Conservation (phyloP, 768 basidiomycete genomes). For the Porpolomopsis calyptriformis region DNA sequence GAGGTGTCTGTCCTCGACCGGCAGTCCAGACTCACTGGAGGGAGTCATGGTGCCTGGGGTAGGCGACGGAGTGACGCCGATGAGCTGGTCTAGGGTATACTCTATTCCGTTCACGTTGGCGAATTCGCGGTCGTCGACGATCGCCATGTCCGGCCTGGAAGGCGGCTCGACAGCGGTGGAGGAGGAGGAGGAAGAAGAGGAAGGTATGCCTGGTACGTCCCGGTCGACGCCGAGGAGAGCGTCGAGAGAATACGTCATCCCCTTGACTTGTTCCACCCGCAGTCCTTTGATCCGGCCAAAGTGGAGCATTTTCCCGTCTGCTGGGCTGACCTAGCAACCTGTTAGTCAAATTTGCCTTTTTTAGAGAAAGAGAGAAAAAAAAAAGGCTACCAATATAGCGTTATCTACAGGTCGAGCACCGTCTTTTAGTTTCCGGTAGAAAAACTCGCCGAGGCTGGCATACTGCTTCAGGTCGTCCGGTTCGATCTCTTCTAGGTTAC, state of each 20-base stretch:
- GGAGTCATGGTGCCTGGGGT: constrained; percentile 16
- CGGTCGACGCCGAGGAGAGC: constrained; percentile 77
- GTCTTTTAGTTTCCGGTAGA: constrained; percentile 77
- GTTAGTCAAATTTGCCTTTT: not conserved
- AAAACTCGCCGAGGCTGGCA: constrained; percentile 86
- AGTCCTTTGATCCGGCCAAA: constrained; percentile 74
- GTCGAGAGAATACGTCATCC: constrained; percentile 92
- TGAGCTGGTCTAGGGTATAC: constrained; percentile 84
- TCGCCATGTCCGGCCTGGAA: constrained; percentile 44
- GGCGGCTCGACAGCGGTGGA: constrained; percentile 28
- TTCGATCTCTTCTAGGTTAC: constrained; percentile 88
- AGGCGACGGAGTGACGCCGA: constrained; percentile 42
- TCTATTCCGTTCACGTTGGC: constrained; percentile 96
- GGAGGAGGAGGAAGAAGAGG: constrained; percentile 32
- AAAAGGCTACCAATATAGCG: constrained; percentile 50
- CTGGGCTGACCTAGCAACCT: constrained; percentile 67
- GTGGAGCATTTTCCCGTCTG: constrained; percentile 87
- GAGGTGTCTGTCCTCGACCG: constrained; percentile 1
- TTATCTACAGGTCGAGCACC: constrained; percentile 75
- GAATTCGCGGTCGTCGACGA: constrained; percentile 81
- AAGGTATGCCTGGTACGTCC: constrained; percentile 34
- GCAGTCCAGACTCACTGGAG: constrained; percentile 5
- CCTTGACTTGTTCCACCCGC: constrained; percentile 93
- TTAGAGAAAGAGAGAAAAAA: not conserved
- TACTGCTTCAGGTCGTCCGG: constrained; percentile 68